Evolutionary conservation across 345 rosid genomes (phyloP), one percentile per base, ranked within the genome.

Genomic region (Acer yangbiense): DNA sequence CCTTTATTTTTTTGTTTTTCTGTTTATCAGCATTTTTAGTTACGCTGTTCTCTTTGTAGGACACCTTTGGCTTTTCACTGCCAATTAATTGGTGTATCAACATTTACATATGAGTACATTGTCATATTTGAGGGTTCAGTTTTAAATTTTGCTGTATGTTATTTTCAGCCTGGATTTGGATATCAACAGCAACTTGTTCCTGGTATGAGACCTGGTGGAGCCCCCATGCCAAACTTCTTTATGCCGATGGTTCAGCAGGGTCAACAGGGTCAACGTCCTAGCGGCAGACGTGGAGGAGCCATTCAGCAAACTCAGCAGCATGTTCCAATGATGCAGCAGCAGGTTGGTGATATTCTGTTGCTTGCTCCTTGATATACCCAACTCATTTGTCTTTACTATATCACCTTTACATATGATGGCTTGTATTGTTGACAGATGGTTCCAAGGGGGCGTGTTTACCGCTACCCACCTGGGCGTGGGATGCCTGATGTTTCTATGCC

Each of bases 161-260:
- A 74, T 60, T 83, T 73, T 61, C 84, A 93, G 98, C 90, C 94
- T 73, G 97, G 96, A 67, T 95, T 83, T 82, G 99, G 98, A 69
- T 93, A 87, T 88, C 99, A 95, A 80, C 99, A 91, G 85, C 98
- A 92, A 83, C 90, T 93, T 52, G 92, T 95, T 82, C 97, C 94
- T 68, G 99, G 96, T 25, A 91, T 95, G 97, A 90, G 95, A 80
- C 97, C 94, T 60, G 93, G 92, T 58, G 93, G 84, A 13, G 90
- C 76, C 43, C 97, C 97, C 2, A 83, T 92, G 89, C 90, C 86
- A 64, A 94, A 92, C 80, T 94, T 87, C 88, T 90, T 87, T 81
- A 85, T 93, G 87, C 98, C 95, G 7, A 93, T 95, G 97, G 98
- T 89, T 79, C 98, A 88, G 84, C 97, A 87, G 72, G 93, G 94